Evolutionary conservation across 352 stramenopile genomes (phyloP).

Genomic region (Phytophthora pseudosyringae): DNA sequence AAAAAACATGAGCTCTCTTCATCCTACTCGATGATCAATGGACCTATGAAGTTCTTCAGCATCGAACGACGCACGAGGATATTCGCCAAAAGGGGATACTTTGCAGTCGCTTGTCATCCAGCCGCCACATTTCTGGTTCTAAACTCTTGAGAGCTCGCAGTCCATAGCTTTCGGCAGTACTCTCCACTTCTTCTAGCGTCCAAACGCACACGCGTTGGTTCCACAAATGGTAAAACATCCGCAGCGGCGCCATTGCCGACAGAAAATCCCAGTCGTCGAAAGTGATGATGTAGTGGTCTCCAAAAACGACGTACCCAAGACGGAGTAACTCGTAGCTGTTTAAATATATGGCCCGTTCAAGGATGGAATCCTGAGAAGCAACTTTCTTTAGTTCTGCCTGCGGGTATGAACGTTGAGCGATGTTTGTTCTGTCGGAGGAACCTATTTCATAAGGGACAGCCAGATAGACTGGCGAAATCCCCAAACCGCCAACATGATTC

Average conservation of each 20-base stretch:
- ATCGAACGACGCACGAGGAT: not conserved
- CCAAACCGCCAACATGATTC: slow-evolving; percentile 35
- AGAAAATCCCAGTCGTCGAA: slow-evolving; percentile 35
- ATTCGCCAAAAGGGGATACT: slow-evolving; percentile 5
- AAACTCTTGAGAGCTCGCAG: not conserved
- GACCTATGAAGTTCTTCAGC: slow-evolving; percentile 1
- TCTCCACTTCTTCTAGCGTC: slow-evolving; percentile 1
- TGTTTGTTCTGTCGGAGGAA: not conserved
- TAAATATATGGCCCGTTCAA: not conserved
- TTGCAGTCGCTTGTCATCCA: slow-evolving; percentile 18
- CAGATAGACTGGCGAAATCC: slow-evolving; percentile 11
- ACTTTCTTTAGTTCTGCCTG: not conserved
- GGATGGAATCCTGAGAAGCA: not conserved
- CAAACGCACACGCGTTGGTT: slow-evolving; percentile 32
- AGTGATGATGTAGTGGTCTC: slow-evolving; percentile 25
- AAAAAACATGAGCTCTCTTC: too few species aligned
- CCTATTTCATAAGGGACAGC: not conserved
- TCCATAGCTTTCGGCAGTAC: not conserved
- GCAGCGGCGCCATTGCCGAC: slow-evolving; percentile 15
- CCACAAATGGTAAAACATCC: slow-evolving; percentile 27
- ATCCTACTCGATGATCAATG: not conserved
- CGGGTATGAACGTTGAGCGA: not conserved
- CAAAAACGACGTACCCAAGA: slow-evolving; percentile 34
- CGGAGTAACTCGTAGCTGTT: slow-evolving; percentile 37
- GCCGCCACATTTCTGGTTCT: slow-evolving; percentile 21